Percentiles rank a stretch among this genome's conserved stretches.
Evolutionary conservation across 306 rosid genomes (phyloP).

Genomic region (Leucaena leucocephala): DNA sequence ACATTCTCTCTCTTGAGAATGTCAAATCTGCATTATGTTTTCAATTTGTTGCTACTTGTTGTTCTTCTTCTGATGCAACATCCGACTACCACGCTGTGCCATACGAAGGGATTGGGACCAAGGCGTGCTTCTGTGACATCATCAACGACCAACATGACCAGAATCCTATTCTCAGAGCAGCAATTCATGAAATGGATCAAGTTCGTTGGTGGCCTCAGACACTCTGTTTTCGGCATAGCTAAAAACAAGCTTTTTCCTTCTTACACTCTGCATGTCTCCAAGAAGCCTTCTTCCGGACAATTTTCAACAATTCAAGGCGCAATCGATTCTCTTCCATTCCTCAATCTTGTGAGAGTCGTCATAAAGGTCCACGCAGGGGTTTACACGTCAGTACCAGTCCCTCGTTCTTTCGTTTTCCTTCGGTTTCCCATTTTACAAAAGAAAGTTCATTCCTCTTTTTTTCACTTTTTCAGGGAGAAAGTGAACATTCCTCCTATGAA

Average conservation of each 20-base stretch:
- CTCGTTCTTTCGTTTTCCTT: not conserved
- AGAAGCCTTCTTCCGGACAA: constrained; percentile 60
- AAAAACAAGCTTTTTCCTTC: constrained; percentile 86
- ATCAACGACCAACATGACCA: constrained; percentile 45
- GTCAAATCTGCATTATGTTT: constrained; percentile 47
- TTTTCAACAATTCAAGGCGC: constrained; percentile 84
- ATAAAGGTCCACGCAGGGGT: constrained; percentile 95
- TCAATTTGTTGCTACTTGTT: constrained; percentile 38
- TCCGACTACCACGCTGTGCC: constrained; percentile 49
- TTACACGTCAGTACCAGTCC: constrained; percentile 69
- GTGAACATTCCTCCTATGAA: constrained; percentile 78
- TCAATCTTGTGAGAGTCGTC: constrained; percentile 86
- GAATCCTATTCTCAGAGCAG: constrained; percentile 59
- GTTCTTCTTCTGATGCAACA: constrained; percentile 49
- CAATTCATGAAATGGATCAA: constrained; percentile 90
- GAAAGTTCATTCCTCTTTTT: not conserved
- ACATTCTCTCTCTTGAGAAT: constrained; percentile 44
- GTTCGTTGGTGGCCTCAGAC: constrained; percentile 78
- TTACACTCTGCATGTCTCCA: constrained; percentile 69
- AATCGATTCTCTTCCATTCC: constrained; percentile 79
- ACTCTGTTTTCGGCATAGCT: constrained; percentile 69
- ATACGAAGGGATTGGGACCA: constrained; percentile 59
- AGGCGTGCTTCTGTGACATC: constrained; percentile 39
- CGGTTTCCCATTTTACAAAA: not conserved
- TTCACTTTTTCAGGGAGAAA: constrained; percentile 70